These are phyloP conservation scores for Paramecium caudatum DNA, from an alignment of 73 alveolate species.

Conservation along the genomic window DNA sequence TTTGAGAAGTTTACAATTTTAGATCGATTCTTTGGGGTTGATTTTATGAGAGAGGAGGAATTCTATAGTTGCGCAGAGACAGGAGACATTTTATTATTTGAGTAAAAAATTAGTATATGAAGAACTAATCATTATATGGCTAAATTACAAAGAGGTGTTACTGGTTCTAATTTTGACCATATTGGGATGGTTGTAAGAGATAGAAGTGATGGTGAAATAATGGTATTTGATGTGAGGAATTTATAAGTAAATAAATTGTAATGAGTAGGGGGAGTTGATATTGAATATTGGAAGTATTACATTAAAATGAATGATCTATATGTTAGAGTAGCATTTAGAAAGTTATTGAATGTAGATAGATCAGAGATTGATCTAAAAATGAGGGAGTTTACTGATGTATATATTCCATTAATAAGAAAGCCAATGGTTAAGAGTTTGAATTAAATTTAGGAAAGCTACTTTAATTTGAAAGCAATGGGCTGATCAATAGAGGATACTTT, in stretches of 20 bases:
- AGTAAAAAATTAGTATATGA: background rate
- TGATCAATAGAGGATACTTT: background rate
- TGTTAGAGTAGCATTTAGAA: background rate
- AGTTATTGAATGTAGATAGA: constrained; percentile 5
- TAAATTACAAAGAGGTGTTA: constrained; percentile 32
- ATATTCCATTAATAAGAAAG: background rate
- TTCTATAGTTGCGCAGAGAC: constrained; percentile 26
- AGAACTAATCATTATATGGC: constrained; percentile 56
- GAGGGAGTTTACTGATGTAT: constrained; percentile 36
- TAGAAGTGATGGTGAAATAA: background rate
- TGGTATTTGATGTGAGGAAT: constrained; percentile 36
- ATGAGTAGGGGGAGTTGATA: background rate
- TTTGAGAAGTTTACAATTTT: background rate
- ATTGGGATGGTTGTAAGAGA: constrained; percentile 50
- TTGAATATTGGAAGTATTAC: background rate
- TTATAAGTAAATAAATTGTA: background rate
- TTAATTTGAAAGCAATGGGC: background rate
- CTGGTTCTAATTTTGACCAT: constrained; percentile 37
- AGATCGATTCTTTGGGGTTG: background rate
- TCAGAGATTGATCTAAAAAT: background rate
- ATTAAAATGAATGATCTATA: background rate
- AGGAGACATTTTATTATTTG: constrained; percentile 52
- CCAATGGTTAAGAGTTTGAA: background rate
- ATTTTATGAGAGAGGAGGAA: constrained; percentile 44
- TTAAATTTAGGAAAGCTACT: background rate